A percentile compares a stretch with the other conserved stretches of the same genome.
Evolutionary conservation across 768 basidiomycete species (phyloP).

Genomic region (Cytidiella melzeri): DNA sequence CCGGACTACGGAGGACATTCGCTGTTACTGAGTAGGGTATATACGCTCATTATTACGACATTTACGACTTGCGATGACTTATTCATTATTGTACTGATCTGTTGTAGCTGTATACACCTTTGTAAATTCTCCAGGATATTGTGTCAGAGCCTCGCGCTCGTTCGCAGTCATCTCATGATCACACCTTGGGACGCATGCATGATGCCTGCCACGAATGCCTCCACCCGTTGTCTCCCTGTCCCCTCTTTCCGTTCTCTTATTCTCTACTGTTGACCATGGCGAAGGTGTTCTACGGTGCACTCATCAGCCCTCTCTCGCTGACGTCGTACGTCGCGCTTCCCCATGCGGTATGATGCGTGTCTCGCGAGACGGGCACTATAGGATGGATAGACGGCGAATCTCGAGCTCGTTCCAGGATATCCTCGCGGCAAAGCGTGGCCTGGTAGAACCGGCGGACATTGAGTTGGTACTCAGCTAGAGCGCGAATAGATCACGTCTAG

Average conservation of each 20-base stretch:
- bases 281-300: constrained; percentile 49
- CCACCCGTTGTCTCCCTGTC: constrained; percentile 1
- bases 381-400: constrained; percentile 61
- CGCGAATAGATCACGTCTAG: too few species aligned
- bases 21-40: neutral
- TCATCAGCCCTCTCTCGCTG: constrained; percentile 47
- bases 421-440: constrained; percentile 48
- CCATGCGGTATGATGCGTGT: constrained; percentile 51
- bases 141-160: neutral
- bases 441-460: constrained; percentile 14
- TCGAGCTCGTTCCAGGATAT: constrained; percentile 40
- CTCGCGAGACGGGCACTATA: constrained; percentile 43
- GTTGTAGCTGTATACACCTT: neutral
- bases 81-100: constrained; percentile 4
- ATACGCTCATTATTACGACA: constrained; percentile 6
- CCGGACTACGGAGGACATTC: neutral
- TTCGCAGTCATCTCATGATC: neutral
- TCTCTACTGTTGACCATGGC: constrained; percentile 18
- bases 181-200: too few species aligned
- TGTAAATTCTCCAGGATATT: neutral
- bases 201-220: too few species aligned
- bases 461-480: too few species aligned
- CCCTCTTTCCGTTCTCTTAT: neutral
- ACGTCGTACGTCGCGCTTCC: constrained; percentile 41
- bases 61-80: constrained; percentile 8